Base-by-base conservation (phyloP, 2,329 filamentous ascomycete genomes). In the Clonostachys byssicola region DNA sequence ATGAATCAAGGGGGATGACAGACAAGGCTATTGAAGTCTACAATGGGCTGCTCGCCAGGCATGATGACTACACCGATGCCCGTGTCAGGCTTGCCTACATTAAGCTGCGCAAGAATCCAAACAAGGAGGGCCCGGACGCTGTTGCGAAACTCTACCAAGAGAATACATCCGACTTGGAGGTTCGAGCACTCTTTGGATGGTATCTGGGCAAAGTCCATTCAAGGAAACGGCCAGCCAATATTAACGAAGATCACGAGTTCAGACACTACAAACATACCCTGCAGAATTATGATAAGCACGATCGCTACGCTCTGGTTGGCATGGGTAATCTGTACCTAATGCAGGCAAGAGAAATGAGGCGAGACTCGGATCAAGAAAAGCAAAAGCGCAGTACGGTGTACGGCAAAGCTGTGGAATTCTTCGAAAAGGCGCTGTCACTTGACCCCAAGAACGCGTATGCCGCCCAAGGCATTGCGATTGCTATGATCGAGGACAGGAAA, bases 261-360 rank as follows among this genome's bases (percentile, higher is more conserved):
- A 83, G 91, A 5, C 92, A 96, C 63, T 95, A 95, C 76, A 99
- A 97, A 70, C 91, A 96, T 65, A 97, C 92, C 0, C 74, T 99
- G 33, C 90, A 95, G 63, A 85, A 92, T 55, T 87, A 91, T 63
- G 92, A 99, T 72, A 99, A 97, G 75, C 94, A 99, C 63, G 94
- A 99, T 63, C 81, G 90, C n/a, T 99, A 99, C 64, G 90, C 94
- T 5, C 75, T 99, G 30, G 92, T 95, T 23, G 92, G 89, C 13
- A 97, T 99, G 92, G 94, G 94, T 40, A 99, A 99, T 63, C 74
- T 99, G 63, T 86, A 92, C 56, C 78, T 99, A 39, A 75, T 86
- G 55, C 84, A 89, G 51, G 94, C 94, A 10, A 84, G 94, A 56
- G 95, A 99, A 65, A 96, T 97, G 91, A 88, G 89, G 33, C 84